Conservation (phyloP, 2,329 filamentous ascomycete genomes). For the Calonectria fujianensis region DNA sequence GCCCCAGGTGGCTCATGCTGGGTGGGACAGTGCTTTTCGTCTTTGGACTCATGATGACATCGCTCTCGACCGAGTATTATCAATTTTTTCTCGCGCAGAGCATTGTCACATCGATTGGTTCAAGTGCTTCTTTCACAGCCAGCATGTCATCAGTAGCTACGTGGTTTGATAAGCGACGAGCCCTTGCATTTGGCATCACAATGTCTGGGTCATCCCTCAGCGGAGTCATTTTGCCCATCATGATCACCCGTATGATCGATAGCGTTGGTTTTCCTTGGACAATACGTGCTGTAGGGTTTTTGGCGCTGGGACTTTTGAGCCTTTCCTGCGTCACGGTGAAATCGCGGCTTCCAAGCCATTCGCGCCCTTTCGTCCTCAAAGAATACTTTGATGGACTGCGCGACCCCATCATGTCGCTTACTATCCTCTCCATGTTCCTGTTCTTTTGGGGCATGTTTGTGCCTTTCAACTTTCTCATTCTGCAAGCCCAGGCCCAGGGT, state of each 20-base stretch:
- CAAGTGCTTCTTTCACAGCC: slow-evolving; percentile 60
- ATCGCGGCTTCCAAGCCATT: slow-evolving; percentile 40
- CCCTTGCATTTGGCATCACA: slow-evolving; percentile 59
- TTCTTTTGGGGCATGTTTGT: slow-evolving; percentile 62
- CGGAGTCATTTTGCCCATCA: slow-evolving; percentile 64
- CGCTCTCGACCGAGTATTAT: slow-evolving; percentile 65
- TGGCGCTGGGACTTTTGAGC: slow-evolving; percentile 59
- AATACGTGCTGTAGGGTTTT: slow-evolving; percentile 62
- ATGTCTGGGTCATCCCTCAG: slow-evolving; percentile 61
- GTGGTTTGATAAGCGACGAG: slow-evolving; percentile 61
- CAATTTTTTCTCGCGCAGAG: slow-evolving; percentile 63
- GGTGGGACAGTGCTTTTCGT: slow-evolving; percentile 73
- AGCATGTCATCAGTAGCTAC: slow-evolving; percentile 56
- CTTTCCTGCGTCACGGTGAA: slow-evolving; percentile 58
- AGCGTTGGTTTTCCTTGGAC: slow-evolving; percentile 63
- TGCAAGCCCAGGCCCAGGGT: slow-evolving; percentile 54
- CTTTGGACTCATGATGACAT: slow-evolving; percentile 79
- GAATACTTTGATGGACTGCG: slow-evolving; percentile 52
- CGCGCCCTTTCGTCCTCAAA: slow-evolving; percentile 51
- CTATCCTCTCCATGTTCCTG: slow-evolving; percentile 57
- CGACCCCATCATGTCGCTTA: slow-evolving; percentile 57
- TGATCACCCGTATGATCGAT: slow-evolving; percentile 60
- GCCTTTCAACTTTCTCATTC: slow-evolving; percentile 60
- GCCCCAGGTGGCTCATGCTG: slow-evolving; percentile 73
- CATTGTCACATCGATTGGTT: slow-evolving; percentile 53